These are phyloP conservation scores for Coelastrella sp. DNA, from an alignment of 139 green algal species.

Conservation along the genomic window DNA sequence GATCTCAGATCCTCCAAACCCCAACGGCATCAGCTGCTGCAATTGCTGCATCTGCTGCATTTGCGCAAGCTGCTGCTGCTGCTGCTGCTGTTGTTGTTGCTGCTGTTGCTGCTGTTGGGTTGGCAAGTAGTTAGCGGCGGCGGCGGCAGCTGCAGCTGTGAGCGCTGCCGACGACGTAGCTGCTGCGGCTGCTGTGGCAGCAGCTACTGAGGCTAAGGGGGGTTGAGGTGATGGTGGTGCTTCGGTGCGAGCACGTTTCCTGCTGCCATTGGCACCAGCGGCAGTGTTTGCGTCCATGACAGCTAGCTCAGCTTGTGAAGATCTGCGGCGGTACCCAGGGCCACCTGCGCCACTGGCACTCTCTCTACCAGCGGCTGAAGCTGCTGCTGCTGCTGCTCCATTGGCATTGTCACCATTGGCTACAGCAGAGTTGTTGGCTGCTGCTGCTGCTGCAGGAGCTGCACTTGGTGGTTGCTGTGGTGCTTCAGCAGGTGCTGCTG, in stretches of 20 bases:
- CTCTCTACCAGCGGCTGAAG: background rate
- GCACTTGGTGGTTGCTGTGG: background rate
- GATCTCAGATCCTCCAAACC: background rate
- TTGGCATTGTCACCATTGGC: background rate
- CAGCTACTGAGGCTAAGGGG: conserved; percentile 1
- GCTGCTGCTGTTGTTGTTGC: conserved; percentile 2
- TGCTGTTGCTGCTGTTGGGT: conserved; percentile 26
- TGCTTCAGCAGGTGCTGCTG: conserved; percentile 3
- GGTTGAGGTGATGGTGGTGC: background rate
- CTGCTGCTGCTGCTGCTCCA: conserved; percentile 17
- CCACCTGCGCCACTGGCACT: background rate
- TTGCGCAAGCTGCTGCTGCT: background rate
- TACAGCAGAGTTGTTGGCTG: background rate
- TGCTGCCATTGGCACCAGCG: background rate
- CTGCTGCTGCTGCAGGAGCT: background rate
- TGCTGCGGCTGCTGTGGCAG: conserved; percentile 19
- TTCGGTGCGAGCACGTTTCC: background rate
- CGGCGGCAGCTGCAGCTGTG: conserved; percentile 9
- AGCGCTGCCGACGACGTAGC: background rate
- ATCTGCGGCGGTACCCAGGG: conserved; percentile 10
- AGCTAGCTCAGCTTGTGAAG: background rate
- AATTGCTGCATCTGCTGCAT: conserved; percentile 15
- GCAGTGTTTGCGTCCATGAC: conserved; percentile 1
- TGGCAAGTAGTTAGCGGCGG: background rate
- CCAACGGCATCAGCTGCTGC: conserved; percentile 7